Percentiles rank a stretch among this genome's conserved stretches.
These are phyloP conservation scores for Hypoxylon sp. DNA, from an alignment of 2,329 filamentous ascomycete species.

Conservation along the genomic window DNA sequence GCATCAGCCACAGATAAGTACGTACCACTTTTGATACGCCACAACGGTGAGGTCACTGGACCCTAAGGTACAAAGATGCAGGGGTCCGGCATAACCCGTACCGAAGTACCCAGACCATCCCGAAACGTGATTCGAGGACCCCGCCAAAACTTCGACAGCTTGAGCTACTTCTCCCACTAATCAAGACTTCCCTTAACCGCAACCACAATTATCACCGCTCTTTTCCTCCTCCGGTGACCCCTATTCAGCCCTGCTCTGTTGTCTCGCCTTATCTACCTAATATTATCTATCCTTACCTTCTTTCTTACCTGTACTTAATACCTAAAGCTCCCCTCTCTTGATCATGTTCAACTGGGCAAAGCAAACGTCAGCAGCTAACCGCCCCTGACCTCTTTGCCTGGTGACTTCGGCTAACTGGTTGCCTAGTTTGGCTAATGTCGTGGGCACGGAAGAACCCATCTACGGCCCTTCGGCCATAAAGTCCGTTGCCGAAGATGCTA, in stretches of 20 bases:
- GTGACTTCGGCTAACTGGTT: constrained; percentile 47
- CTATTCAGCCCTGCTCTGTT: constrained; percentile 25
- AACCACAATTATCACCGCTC: constrained; percentile 39
- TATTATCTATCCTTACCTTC: constrained; percentile 24
- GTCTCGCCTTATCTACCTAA: constrained; percentile 33
- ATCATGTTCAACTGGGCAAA: constrained; percentile 96
- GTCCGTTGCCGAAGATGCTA: constrained; percentile 85
- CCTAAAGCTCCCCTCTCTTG: constrained; percentile 11
- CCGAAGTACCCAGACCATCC: background rate
- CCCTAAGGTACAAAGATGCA: constrained; percentile 30
- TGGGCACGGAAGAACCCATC: constrained; percentile 95
- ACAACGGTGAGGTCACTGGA: constrained; percentile 24
- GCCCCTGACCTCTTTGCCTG: constrained; percentile 42
- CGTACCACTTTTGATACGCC: constrained; percentile 4
- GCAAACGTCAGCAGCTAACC: constrained; percentile 76
- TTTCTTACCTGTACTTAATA: constrained; percentile 32
- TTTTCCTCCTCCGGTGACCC: constrained; percentile 28
- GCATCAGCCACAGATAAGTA: constrained; percentile 26
- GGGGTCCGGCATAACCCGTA: constrained; percentile 8
- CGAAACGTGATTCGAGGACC: constrained; percentile 45
- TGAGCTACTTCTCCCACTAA: constrained; percentile 37
- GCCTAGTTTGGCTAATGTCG: constrained; percentile 79
- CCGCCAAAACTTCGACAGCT: constrained; percentile 45
- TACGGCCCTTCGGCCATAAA: constrained; percentile 92
- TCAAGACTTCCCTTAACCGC: constrained; percentile 16